phyloP scores from a whole-genome alignment of 2,329 filamentous ascomycete species.

The Volutella citrinella region DNA sequence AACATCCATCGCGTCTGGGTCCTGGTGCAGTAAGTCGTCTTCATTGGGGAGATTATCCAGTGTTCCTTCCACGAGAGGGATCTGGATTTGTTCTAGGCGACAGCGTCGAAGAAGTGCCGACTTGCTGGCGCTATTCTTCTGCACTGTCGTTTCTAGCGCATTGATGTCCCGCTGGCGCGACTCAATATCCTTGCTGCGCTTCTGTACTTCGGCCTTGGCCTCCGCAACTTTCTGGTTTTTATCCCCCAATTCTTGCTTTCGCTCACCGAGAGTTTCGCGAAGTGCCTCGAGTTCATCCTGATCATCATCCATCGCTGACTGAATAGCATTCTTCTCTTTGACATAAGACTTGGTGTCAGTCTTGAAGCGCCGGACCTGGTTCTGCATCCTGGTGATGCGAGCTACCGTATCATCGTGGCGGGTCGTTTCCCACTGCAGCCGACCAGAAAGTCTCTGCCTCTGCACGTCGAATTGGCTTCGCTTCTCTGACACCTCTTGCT shows the following conservation, averaged over 20 bases:
- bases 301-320: constrained; percentile 68
- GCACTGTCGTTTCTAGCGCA: constrained; percentile 77
- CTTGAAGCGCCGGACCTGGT: constrained; percentile 63
- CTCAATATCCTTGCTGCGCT: constrained; percentile 81
- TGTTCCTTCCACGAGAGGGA: constrained; percentile 75
- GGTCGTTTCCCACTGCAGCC: constrained; percentile 55
- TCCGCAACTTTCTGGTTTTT: constrained; percentile 75
- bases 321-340: constrained; percentile 69
- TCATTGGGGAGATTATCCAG: constrained; percentile 86
- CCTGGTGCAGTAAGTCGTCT: constrained; percentile 71
- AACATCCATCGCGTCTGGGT: constrained; percentile 89
- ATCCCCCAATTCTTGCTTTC: constrained; percentile 64
- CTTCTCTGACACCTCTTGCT: constrained; percentile 86
- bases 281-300: constrained; percentile 76
- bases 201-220: constrained; percentile 76
- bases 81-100: constrained; percentile 87
- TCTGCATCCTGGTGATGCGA: constrained; percentile 67
- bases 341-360: constrained; percentile 68
- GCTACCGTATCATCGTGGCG: constrained; percentile 57
- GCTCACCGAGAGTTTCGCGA: constrained; percentile 66
- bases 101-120: constrained; percentile 84
- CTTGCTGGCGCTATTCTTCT: constrained; percentile 79
- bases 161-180: constrained; percentile 68
- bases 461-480: constrained; percentile 85
- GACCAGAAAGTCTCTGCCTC: constrained; percentile 67